Base-by-base conservation (phyloP, 176 grass and related monocot species). In the sorghum (Sorghum bicolor) region DNA sequence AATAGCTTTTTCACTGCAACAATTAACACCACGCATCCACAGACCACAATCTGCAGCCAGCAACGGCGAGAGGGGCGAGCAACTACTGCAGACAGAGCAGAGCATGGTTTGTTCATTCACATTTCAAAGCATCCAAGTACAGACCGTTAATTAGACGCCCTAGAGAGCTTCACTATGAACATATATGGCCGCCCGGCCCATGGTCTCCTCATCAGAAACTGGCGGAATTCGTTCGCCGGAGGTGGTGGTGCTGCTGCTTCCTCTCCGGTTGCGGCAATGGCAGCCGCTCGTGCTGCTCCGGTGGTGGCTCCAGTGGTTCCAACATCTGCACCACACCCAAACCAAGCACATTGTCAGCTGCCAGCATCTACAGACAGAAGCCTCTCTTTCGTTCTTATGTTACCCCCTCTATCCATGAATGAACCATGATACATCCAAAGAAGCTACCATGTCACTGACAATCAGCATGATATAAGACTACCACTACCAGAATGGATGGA, bases 181-280 rank as follows among this genome's bases (percentile, higher is more conserved):
- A 74, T 53, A 20, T 19, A 19, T 50, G 47, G 47, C 16, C 16
- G 47, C 5, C 28, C 8, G 17, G 17, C 33, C 67, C 16, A 22
- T n/a, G 37, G 34, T 8, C 6, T 38, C 0, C 4, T 22, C 19
- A 83, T 97, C 80, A 97, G 85, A 97, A 84, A 37, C 24, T 55
- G 41, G 87, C 89, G 1, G 94, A 97, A 80, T 80, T 94, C 37
- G 72, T 88, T 84, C 86, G 85, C 47, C 92, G 84, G 45, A 94
- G 85, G 57, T 60, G 53, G 19, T 53, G 43, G 43, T 14, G 55
- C 53, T 85, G 88, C 47, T 91, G 83, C 91, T 84, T 88, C n/a
- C 84, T 84, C 70, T 91, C 84, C 3, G 84, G 61, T 37, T 87
- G 88, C 0, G 77, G 87, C 63, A 92, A 34, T 14, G 76, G 45